These are phyloP conservation scores for Polytolypa hystricis DNA, from an alignment of 2,329 filamentous ascomycete species.

Conservation along the genomic window DNA sequence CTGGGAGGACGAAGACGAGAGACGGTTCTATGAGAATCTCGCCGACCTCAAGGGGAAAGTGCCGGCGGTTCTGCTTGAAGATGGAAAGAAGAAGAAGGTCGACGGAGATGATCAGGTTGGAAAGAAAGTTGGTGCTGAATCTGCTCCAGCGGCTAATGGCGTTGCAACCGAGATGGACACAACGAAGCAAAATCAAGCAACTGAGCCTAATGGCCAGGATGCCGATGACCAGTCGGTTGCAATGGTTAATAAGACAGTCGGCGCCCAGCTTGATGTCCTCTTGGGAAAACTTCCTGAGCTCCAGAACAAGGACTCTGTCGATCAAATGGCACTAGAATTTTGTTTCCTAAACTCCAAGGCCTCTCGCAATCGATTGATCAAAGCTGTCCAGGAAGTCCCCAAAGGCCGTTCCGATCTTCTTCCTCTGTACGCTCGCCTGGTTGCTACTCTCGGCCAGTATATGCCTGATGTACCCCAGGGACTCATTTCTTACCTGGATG, in stretches of 20 bases:
- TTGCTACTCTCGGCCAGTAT: conserved; percentile 86
- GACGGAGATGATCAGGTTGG: conserved; percentile 73
- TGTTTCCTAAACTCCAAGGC: conserved; percentile 98
- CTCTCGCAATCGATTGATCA: conserved; percentile 85
- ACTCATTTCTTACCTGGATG: conserved; percentile 82
- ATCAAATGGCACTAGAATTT: conserved; percentile 89
- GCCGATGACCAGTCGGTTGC: conserved; percentile 79
- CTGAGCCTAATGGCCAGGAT: conserved; percentile 39
- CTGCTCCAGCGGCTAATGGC: conserved; percentile 27
- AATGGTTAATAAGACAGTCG: conserved; percentile 95
- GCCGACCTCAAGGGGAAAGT: conserved; percentile 94
- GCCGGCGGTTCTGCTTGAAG: conserved; percentile 83
- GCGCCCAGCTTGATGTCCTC: conserved; percentile 88
- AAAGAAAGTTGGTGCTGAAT: conserved; percentile 53
- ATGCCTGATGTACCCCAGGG: conserved; percentile 91
- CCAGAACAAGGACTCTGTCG: conserved; percentile 80
- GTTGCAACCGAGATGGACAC: conserved; percentile 33
- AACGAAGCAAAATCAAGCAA: conserved; percentile 30
- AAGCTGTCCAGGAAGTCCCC: conserved; percentile 85
- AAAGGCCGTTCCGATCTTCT: conserved; percentile 87
- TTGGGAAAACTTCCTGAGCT: conserved; percentile 81
- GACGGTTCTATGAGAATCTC: conserved; percentile 94
- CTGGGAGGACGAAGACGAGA: conserved; percentile 97
- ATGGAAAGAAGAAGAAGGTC: conserved; percentile 83
- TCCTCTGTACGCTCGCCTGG: conserved; percentile 80